These are phyloP conservation scores for Piper betle DNA, from an alignment of 164 flowering plant species.

Conservation along the genomic window DNA sequence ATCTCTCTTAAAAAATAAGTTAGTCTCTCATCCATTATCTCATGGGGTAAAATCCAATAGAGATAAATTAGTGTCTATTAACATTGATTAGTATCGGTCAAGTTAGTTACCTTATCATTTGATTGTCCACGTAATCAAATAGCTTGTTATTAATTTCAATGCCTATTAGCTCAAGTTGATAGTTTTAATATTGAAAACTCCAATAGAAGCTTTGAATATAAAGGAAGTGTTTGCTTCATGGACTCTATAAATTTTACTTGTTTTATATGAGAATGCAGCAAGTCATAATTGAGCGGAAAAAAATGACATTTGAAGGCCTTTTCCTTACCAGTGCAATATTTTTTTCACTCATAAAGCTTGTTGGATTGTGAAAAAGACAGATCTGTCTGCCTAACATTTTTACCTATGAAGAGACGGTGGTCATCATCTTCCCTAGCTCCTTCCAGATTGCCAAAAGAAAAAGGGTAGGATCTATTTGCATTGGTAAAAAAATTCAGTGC, in stretches of 20 bases:
- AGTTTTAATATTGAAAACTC: too few species aligned
- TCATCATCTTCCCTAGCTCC: background rate
- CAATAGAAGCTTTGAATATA: too few species aligned
- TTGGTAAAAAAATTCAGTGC: background rate
- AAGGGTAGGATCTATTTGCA: background rate
- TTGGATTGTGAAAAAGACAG: background rate
- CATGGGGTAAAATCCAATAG: too few species aligned
- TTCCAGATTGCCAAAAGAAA: background rate
- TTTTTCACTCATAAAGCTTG: background rate
- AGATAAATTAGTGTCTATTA: too few species aligned
- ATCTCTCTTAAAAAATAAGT: too few species aligned
- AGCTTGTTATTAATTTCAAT: too few species aligned
- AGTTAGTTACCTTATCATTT: too few species aligned
- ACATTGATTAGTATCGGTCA: too few species aligned
- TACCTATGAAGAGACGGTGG: background rate
- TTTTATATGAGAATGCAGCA: background rate
- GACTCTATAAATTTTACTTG: background rate
- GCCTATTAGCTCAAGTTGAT: too few species aligned
- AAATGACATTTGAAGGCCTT: background rate
- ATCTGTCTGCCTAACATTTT: background rate
- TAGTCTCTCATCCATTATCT: too few species aligned
- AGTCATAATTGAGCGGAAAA: background rate
- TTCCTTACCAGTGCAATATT: background rate
- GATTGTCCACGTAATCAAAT: too few species aligned
- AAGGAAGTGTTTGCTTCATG: background rate